phyloP scores from a whole-genome alignment of 192 early-diverging fungal genomes.

The Gonapodya prolifera region DNA sequence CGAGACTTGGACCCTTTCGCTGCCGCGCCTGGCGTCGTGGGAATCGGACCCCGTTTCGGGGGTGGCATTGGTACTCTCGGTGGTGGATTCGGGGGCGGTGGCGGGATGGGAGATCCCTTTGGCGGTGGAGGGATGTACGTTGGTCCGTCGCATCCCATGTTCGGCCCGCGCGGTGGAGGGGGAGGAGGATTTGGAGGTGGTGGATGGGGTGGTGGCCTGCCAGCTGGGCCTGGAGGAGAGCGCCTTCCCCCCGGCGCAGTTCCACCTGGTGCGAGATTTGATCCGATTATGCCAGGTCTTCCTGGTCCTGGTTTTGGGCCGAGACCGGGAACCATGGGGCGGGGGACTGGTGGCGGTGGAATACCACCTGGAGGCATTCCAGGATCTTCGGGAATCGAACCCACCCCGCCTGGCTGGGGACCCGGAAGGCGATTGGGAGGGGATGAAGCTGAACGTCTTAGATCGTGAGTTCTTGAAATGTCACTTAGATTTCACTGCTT shows the following conservation, averaged over 20 bases:
- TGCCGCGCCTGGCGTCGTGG: conserved; percentile 17
- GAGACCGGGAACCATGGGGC: conserved; percentile 14
- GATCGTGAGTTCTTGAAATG: neutral
- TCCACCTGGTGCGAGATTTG: conserved; percentile 79
- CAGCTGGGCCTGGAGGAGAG: conserved; percentile 30
- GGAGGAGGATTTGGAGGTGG: conserved; percentile 17
- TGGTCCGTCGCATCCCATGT: conserved; percentile 82
- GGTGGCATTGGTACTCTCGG: conserved; percentile 22
- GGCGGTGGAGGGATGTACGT: conserved; percentile 72
- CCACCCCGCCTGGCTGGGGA: neutral
- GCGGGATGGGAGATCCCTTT: conserved; percentile 17
- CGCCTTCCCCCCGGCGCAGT: conserved; percentile 50
- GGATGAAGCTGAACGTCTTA: neutral
- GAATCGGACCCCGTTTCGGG: conserved; percentile 10
- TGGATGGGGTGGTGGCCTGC: conserved; percentile 30
- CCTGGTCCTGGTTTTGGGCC: conserved; percentile 29
- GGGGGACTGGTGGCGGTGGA: conserved; percentile 16
- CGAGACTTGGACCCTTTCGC: conserved; percentile 61
- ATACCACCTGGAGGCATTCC: conserved; percentile 1
- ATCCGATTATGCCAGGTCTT: conserved; percentile 63
- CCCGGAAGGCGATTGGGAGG: neutral
- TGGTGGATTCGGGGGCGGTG: conserved; percentile 16
- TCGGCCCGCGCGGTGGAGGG: conserved; percentile 38
- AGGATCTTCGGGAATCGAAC: neutral
- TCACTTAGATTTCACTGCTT: too few species aligned